phyloP scores from a whole-genome alignment of 495 filamentous ascomycete species.

The Aspergillus leporis region DNA sequence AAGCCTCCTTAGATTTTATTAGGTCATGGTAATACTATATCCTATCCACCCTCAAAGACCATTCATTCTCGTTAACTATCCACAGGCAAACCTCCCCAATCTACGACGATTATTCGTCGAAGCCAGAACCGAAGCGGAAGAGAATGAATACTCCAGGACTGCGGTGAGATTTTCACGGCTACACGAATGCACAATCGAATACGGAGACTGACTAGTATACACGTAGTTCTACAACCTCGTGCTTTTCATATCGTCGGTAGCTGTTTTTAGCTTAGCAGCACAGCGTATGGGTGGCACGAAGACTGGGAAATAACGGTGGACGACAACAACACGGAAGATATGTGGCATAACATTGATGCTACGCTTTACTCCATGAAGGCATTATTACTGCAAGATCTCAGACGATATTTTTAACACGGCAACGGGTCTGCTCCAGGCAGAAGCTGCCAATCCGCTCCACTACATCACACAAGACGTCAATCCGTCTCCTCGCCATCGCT shows the following conservation, averaged over 20 bases:
- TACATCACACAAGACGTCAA: constrained; percentile 28
- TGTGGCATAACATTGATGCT: neutral
- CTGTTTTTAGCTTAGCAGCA: constrained; percentile 86
- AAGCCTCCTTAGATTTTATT: neutral
- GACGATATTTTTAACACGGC: neutral
- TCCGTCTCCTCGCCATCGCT: constrained; percentile 56
- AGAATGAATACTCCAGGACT: constrained; percentile 89
- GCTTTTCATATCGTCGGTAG: constrained; percentile 91
- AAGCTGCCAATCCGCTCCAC: neutral
- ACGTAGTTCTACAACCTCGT: constrained; percentile 94
- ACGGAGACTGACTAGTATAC: neutral
- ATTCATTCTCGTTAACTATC: constrained; percentile 5
- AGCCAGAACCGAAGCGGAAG: constrained; percentile 88
- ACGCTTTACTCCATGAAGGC: neutral
- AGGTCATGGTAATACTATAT: constrained; percentile 17
- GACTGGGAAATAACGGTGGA: constrained; percentile 31
- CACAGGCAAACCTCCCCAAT: constrained; percentile 86
- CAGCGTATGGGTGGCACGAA: constrained; percentile 65
- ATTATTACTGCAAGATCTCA: neutral
- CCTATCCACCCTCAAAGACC: neutral
- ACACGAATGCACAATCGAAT: neutral
- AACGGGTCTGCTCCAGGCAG: constrained; percentile 8
- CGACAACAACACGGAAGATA: neutral
- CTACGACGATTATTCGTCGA: constrained; percentile 95
- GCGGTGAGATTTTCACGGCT: constrained; percentile 56